Percentiles rank a stretch among this genome's conserved stretches.
Conservation (phyloP, 2,329 filamentous ascomycete species). For the Ophioceras dolichostomum region DNA sequence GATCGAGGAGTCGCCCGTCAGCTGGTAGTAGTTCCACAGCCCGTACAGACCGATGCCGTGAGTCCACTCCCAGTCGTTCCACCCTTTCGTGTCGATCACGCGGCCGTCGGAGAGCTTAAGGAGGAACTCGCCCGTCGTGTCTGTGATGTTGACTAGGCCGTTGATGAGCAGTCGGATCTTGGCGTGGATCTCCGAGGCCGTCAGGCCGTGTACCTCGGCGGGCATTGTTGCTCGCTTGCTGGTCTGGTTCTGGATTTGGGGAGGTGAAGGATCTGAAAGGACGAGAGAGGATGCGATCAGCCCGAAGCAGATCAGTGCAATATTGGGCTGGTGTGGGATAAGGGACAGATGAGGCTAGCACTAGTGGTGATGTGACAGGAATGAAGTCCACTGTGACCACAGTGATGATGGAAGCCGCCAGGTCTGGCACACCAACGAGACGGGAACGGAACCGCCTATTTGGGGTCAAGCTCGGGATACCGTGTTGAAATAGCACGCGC, state of each 20-base stretch:
- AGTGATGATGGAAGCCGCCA: too few relatives aligned
- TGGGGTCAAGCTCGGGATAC: too few relatives aligned
- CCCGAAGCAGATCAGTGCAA: too few relatives aligned
- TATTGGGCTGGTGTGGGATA: too few relatives aligned
- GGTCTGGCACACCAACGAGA: too few relatives aligned
- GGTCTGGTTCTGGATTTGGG: too few relatives aligned
- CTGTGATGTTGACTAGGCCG: slow-evolving; percentile 67
- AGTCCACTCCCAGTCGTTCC: slow-evolving; percentile 77
- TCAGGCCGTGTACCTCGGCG: slow-evolving; percentile 29
- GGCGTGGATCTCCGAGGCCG: slow-evolving; percentile 32
- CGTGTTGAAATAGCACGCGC: too few relatives aligned
- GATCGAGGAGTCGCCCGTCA: slow-evolving; percentile 49
- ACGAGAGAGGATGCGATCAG: too few relatives aligned
- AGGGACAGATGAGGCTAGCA: neutral
- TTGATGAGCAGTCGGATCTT: slow-evolving; percentile 56
- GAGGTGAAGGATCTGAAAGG: too few relatives aligned
- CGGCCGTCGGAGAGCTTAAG: slow-evolving; percentile 59
- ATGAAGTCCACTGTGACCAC: too few relatives aligned
- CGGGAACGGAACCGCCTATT: too few relatives aligned
- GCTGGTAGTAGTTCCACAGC: slow-evolving; percentile 68
- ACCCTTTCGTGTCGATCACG: slow-evolving; percentile 74
- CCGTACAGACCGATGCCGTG: slow-evolving; percentile 72
- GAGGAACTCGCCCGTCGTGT: slow-evolving; percentile 63
- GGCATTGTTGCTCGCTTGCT: slow-evolving; percentile 26
- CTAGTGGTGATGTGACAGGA: too few relatives aligned